Conservation (phyloP, 305 asterid species). For the Vinca major region DNA sequence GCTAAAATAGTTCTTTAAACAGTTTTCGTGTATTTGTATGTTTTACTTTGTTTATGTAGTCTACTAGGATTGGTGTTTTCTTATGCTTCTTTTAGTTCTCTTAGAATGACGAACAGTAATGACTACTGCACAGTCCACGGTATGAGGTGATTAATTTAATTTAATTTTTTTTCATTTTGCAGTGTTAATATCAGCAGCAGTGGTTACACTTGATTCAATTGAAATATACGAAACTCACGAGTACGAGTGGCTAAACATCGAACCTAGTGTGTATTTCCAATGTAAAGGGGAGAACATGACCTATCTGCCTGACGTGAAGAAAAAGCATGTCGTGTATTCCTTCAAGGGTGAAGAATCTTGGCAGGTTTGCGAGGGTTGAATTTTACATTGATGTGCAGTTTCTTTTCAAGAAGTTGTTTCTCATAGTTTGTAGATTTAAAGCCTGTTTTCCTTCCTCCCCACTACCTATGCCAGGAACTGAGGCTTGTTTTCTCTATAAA, state of each 20-base stretch:
- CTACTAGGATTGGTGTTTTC: neutral
- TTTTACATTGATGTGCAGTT: neutral
- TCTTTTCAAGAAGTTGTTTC: neutral
- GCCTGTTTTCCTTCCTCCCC: too few species aligned
- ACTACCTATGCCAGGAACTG: neutral
- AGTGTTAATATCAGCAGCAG: too few species aligned
- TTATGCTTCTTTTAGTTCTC: neutral
- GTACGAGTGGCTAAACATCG: constrained; percentile 49
- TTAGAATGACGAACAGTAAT: neutral
- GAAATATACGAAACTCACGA: constrained; percentile 58
- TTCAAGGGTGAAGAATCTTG: constrained; percentile 93
- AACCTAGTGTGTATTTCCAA: constrained; percentile 50
- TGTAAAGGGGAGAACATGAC: constrained; percentile 65
- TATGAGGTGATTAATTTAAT: constrained; percentile 3
- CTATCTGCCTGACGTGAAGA: constrained; percentile 64
- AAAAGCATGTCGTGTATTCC: constrained; percentile 38
- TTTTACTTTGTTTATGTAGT: neutral
- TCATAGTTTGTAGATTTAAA: neutral
- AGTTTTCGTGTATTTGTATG: neutral
- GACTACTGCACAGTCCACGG: neutral
- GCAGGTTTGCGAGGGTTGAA: constrained; percentile 49
- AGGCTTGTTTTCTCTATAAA: neutral
- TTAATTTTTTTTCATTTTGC: neutral
- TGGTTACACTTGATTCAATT: constrained; percentile 19
- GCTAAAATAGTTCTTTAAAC: neutral